Conservation (phyloP, 1,139 yeast genomes). For the Suzukiozyma palmioleophila region DNA sequence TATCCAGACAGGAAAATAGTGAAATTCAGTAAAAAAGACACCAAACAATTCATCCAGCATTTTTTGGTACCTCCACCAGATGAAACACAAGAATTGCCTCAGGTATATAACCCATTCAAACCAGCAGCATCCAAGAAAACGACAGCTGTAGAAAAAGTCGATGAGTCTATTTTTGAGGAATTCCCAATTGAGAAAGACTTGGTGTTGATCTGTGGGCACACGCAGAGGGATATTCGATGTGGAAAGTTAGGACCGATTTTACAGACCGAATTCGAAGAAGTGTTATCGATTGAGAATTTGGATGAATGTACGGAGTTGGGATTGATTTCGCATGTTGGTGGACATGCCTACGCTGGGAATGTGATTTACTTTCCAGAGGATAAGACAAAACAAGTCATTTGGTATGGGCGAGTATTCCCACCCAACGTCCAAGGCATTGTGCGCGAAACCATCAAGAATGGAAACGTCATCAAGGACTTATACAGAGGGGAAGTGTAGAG, state of each 20-base stretch:
- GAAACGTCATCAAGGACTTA: slow-evolving; percentile 48
- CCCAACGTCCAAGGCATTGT: slow-evolving; percentile 64
- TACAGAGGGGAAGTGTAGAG: slow-evolving; percentile 39
- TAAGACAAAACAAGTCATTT: slow-evolving; percentile 38
- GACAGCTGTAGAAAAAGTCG: background rate
- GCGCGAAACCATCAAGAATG: slow-evolving; percentile 44
- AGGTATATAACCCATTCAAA: slow-evolving; percentile 32
- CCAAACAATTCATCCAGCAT: slow-evolving; percentile 38
- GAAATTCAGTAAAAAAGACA: slow-evolving; percentile 25
- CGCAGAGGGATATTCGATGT: slow-evolving; percentile 59
- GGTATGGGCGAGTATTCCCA: slow-evolving; percentile 73
- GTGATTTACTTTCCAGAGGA: slow-evolving; percentile 49
- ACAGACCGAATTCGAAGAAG: slow-evolving; percentile 44
- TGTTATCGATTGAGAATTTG: slow-evolving; percentile 26
- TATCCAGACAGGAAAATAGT: slow-evolving; percentile 53
- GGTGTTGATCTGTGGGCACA: slow-evolving; percentile 64
- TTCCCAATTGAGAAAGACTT: slow-evolving; percentile 18
- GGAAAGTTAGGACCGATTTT: slow-evolving; percentile 61
- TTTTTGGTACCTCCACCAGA: slow-evolving; percentile 32
- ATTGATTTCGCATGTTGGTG: slow-evolving; percentile 65
- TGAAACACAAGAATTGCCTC: slow-evolving; percentile 8
- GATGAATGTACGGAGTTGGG: slow-evolving; percentile 41
- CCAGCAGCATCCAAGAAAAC: slow-evolving; percentile 2
- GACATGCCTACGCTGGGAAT: slow-evolving; percentile 78
- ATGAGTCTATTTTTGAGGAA: slow-evolving; percentile 16